Evolutionary conservation across 1,139 yeast species (phyloP).

Genomic region (Magnusiomyces ingens): DNA sequence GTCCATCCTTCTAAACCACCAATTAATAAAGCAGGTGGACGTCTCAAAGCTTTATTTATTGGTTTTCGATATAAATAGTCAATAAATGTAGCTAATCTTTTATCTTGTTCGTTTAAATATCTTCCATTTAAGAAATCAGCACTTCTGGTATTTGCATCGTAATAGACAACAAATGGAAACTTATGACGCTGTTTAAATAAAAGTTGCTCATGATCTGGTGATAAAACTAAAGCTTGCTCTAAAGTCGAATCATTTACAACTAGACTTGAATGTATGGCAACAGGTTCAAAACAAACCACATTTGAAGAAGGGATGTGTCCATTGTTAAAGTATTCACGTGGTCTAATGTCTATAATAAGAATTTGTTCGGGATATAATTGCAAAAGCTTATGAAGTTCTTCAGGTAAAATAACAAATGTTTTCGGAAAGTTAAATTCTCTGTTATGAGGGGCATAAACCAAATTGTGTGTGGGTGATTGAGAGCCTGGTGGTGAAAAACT

Average conservation of each 20-base stretch:
- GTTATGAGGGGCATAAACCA: background rate
- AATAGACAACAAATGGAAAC: constrained; percentile 57
- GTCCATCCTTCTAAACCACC: constrained; percentile 50
- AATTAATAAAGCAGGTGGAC: constrained; percentile 48
- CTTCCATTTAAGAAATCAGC: constrained; percentile 21
- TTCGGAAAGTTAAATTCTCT: background rate
- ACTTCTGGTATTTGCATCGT: constrained; percentile 37
- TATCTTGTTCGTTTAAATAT: constrained; percentile 17
- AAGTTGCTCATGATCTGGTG: constrained; percentile 48
- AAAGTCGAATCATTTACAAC: constrained; percentile 50
- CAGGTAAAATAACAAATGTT: background rate
- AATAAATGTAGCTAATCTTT: constrained; percentile 20
- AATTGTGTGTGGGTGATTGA: background rate
- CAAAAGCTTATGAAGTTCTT: background rate
- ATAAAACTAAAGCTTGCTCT: constrained; percentile 48
- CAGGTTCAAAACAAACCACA: constrained; percentile 67
- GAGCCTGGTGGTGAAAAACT: background rate
- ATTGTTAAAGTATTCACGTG: constrained; percentile 48
- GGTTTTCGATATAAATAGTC: constrained; percentile 34
- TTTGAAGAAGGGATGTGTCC: constrained; percentile 53
- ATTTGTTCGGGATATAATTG: constrained; percentile 27
- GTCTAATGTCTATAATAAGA: constrained; percentile 60
- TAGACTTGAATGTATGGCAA: constrained; percentile 39
- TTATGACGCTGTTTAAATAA: constrained; percentile 46
- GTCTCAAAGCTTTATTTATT: constrained; percentile 42